A percentile compares a stretch with the other conserved stretches of the same genome.
Evolutionary conservation across 805 yeast genomes (phyloP).

Genomic region (Candida insectorum): DNA sequence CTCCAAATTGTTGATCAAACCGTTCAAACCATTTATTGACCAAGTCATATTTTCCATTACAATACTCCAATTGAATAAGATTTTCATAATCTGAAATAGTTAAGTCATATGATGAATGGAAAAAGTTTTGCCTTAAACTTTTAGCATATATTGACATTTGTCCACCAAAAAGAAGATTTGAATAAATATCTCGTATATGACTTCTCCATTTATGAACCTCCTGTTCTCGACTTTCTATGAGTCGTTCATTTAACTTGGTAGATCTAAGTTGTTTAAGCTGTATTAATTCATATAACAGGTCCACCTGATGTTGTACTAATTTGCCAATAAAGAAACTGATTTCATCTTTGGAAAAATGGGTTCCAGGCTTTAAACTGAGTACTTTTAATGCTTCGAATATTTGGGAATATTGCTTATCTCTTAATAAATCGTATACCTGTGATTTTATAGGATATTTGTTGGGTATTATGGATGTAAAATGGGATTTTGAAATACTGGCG

Average conservation of each 20-base stretch:
- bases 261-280: constrained; percentile 6
- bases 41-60: constrained; percentile 35
- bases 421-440: constrained; percentile 15
- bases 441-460: constrained; percentile 7
- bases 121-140: constrained; percentile 10
- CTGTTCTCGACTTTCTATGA: constrained; percentile 5
- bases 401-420: constrained; percentile 11
- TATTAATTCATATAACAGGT: constrained; percentile 12
- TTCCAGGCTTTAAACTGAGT: constrained; percentile 2
- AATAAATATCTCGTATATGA: constrained; percentile 21
- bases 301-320: constrained; percentile 18
- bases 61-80: constrained; percentile 31
- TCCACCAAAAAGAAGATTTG: constrained; percentile 19
- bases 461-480: constrained; percentile 11
- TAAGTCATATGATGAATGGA: constrained; percentile 13
- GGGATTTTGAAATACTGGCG: constrained; percentile 12
- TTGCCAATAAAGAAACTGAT: constrained; percentile 16
- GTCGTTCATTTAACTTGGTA: neutral
- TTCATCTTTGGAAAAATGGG: constrained; percentile 15
- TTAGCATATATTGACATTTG: constrained; percentile 18
- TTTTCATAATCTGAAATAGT: constrained; percentile 34
- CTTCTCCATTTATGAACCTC: constrained; percentile 14
- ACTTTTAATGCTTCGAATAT: constrained; percentile 14
- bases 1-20: constrained; percentile 22
- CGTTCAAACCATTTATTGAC: constrained; percentile 38